Conservation (phyloP, 2,329 filamentous ascomycete genomes). For the Aspergillus pseudonomiae region DNA sequence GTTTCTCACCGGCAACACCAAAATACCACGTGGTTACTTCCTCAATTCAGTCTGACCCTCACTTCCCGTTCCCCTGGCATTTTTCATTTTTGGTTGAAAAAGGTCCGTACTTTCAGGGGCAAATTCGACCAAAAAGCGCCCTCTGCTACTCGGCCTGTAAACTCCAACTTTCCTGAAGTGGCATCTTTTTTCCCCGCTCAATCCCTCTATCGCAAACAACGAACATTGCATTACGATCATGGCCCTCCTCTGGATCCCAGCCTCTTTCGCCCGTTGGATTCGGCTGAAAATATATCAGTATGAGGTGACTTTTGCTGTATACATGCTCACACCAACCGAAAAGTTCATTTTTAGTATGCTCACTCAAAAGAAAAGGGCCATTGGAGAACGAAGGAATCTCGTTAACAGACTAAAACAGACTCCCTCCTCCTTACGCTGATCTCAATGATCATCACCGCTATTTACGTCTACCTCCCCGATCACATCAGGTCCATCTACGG, state of each 20-base stretch:
- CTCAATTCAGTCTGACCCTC: not conserved
- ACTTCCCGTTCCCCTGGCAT: not conserved
- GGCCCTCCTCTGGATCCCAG: constrained; percentile 43
- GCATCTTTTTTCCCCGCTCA: not conserved
- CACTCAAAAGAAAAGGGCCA: not conserved
- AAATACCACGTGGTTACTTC: constrained; percentile 3
- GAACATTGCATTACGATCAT: constrained; percentile 20
- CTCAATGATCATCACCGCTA: constrained; percentile 82
- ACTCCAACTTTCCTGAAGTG: not conserved
- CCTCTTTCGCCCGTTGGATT: constrained; percentile 75
- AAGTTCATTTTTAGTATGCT: constrained; percentile 94
- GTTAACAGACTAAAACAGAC: constrained; percentile 58
- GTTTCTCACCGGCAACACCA: not conserved
- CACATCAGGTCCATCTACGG: constrained; percentile 81
- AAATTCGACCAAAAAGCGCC: not conserved
- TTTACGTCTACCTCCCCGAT: constrained; percentile 89
- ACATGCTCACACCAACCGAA: constrained; percentile 96
- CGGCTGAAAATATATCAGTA: constrained; percentile 97
- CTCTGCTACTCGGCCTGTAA: not conserved
- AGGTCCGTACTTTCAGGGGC: constrained; percentile 5
- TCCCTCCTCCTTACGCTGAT: constrained; percentile 88
- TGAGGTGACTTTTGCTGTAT: constrained; percentile 93
- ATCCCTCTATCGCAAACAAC: constrained; percentile 10
- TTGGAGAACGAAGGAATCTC: not conserved
- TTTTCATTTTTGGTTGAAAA: not conserved